Conservation (phyloP, 164 flowering plant species). For the Vitis riparia region DNA sequence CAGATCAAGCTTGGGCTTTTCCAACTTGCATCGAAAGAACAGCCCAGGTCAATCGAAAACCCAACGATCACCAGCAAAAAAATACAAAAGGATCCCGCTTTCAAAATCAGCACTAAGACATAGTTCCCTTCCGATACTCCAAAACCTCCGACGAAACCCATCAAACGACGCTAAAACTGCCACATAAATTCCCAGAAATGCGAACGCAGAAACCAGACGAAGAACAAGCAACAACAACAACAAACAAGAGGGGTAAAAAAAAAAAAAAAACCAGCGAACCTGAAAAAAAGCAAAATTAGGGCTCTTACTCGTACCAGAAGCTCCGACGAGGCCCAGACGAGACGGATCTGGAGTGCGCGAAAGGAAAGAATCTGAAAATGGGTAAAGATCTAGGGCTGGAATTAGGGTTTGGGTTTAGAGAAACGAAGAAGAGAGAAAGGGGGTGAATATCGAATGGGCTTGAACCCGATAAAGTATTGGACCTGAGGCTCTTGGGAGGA, state of each 20-base stretch:
- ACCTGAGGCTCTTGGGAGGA: slow-evolving; percentile 10
- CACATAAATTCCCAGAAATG: background rate
- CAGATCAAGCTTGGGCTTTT: slow-evolving; percentile 7
- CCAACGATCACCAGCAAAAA: background rate
- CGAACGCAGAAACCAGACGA: background rate
- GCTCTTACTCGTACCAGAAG: slow-evolving; percentile 5
- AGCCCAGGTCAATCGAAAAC: slow-evolving; percentile 8
- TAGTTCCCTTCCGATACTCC: background rate
- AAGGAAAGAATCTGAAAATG: too few relatives aligned
- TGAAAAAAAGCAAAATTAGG: background rate
- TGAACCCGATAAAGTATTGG: slow-evolving; percentile 32
- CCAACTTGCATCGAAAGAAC: background rate
- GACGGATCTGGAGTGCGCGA: background rate
- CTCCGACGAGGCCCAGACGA: background rate
- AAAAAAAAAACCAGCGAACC: background rate
- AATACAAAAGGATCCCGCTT: background rate
- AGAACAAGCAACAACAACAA: background rate
- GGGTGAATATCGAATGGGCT: slow-evolving; percentile 28
- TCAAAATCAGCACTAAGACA: background rate
- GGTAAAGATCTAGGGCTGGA: too few relatives aligned
- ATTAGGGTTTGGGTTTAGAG: too few relatives aligned
- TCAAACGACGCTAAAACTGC: background rate
- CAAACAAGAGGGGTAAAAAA: background rate
- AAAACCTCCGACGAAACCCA: background rate
- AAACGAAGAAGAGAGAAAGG: slow-evolving; percentile 8